phyloP scores from a whole-genome alignment of 225 moss, liverwort and hornwort species.

The Physcomitrium patens region DNA sequence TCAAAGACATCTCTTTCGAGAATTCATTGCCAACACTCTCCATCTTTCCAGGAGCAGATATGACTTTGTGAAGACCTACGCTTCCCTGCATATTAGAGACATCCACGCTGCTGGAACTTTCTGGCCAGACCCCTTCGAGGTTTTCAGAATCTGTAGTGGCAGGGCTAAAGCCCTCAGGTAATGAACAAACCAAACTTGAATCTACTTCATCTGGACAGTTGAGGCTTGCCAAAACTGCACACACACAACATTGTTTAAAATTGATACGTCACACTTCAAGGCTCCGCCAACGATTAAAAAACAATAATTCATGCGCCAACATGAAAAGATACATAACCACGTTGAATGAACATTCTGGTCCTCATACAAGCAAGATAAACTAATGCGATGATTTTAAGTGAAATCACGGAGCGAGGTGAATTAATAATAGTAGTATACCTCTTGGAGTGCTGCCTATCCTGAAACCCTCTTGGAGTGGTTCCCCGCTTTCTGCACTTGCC shows the following conservation, averaged over 20 bases:
- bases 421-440: slow-evolving; percentile 31
- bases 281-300: not conserved
- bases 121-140: slow-evolving; percentile 57
- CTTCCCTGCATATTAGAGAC: slow-evolving; percentile 32
- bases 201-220: slow-evolving; percentile 37
- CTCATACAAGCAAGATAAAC: not conserved
- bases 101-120: slow-evolving; percentile 42
- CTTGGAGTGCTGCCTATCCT: slow-evolving; percentile 3
- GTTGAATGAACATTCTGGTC: not conserved
- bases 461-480: slow-evolving; percentile 28
- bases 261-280: not conserved
- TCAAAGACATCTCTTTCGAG: slow-evolving; percentile 26
- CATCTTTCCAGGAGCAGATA: slow-evolving; percentile 34
- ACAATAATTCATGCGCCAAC: not conserved
- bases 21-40: slow-evolving; percentile 28
- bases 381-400: not conserved
- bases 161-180: slow-evolving; percentile 66
- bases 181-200: slow-evolving; percentile 44
- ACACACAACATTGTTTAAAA: slow-evolving; percentile 7
- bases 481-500: slow-evolving; percentile 24
- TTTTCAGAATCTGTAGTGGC: slow-evolving; percentile 67
- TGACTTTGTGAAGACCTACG: slow-evolving; percentile 32
- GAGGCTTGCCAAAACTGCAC: slow-evolving; percentile 41
- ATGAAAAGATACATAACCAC: not conserved
- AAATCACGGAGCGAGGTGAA: not conserved